Base-by-base conservation (phyloP, 2,329 filamentous ascomycete species). In the Diaporthe eres region DNA sequence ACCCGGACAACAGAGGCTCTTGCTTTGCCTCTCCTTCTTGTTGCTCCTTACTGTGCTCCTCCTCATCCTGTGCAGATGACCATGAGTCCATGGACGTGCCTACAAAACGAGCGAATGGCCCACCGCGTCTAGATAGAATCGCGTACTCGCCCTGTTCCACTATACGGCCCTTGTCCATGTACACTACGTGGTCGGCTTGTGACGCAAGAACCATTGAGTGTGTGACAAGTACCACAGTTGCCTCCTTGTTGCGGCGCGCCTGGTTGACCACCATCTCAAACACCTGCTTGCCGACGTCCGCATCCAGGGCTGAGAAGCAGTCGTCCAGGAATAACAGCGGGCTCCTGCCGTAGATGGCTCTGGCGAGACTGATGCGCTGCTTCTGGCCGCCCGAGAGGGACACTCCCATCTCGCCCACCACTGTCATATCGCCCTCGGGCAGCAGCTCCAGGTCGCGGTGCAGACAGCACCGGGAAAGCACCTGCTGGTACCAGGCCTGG, bases 161-260 rank as follows among this genome's bases (percentile, higher is more conserved):
- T 61, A 94, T 90, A 2, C 82, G 85, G 0, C 92, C 93, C n/a
- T 93, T 88, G 57, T 93, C 88, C 86, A 94, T 91, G 85, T 91
- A 90, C 37, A 94, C 88, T 71, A 94, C 91, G 22, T 91, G 87
- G 79, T 94, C 92, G 77, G 93, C 53, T 91, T 89, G 78, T 85
- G 90, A n/a, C 92, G 87, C 28, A 93, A 80, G 75, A 6, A 65
- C 72, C 91, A 79, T 94, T 89, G 49, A 94, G 86, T 81, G 80
- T 2, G 80, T 81, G 49, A 79, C 77, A 19, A 81, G 77, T n/a
- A 81, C 75, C 70, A 79, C 73, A 9, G 79, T 80, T 25, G 61
- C 72, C 37, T 79, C 75, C 37, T 76, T 72, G 55, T 67, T 78
- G 19, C 76, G 74, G 31, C 72, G 72, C 12, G 77, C 68, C 34